Evolutionary conservation across 1,284 basidiomycete genomes (phyloP).

Genomic region (Trametes versicolor): DNA sequence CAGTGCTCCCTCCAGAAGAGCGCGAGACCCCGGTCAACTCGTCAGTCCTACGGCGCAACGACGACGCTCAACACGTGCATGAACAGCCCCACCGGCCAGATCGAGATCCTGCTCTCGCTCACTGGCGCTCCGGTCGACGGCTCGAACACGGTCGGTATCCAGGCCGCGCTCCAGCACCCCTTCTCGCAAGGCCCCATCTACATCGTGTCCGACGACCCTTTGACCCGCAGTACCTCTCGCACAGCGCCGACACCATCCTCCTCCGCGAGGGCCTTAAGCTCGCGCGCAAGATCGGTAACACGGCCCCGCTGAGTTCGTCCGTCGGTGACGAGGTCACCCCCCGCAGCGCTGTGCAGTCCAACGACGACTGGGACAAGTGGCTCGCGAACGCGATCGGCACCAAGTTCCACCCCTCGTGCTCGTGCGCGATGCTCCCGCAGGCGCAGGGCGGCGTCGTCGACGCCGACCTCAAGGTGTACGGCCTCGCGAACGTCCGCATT

Average conservation of each 20-base stretch:
- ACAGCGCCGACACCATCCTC: constrained; percentile 62
- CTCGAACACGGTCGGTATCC: constrained; percentile 59
- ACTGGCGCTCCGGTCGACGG: constrained; percentile 53
- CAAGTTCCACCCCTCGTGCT: constrained; percentile 67
- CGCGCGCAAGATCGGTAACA: constrained; percentile 54
- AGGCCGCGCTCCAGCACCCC: constrained; percentile 76
- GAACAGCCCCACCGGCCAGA: constrained; percentile 56
- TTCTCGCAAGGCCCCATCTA: constrained; percentile 52
- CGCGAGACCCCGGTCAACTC: constrained; percentile 25
- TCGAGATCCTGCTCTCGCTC: constrained; percentile 71
- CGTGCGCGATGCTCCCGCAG: constrained; percentile 72
- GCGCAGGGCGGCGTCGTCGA: constrained; percentile 73
- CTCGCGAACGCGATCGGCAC: constrained; percentile 51
- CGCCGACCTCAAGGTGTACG: constrained; percentile 69
- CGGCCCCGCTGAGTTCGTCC: constrained; percentile 50
- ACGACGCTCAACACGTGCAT: constrained; percentile 59
- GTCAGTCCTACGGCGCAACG: constrained; percentile 52
- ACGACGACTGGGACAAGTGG: constrained; percentile 60
- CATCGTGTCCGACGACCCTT: constrained; percentile 62
- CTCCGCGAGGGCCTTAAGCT: constrained; percentile 67
- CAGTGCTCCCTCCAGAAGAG: constrained; percentile 54
- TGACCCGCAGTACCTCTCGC: constrained; percentile 72
- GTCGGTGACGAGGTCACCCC: constrained; percentile 51
- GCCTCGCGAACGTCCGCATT: constrained; percentile 49
- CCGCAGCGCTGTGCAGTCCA: constrained; percentile 51